These are phyloP conservation scores for Neopestalotiopsis sp. DNA, from an alignment of 2,329 filamentous ascomycete genomes.

Conservation along the genomic window DNA sequence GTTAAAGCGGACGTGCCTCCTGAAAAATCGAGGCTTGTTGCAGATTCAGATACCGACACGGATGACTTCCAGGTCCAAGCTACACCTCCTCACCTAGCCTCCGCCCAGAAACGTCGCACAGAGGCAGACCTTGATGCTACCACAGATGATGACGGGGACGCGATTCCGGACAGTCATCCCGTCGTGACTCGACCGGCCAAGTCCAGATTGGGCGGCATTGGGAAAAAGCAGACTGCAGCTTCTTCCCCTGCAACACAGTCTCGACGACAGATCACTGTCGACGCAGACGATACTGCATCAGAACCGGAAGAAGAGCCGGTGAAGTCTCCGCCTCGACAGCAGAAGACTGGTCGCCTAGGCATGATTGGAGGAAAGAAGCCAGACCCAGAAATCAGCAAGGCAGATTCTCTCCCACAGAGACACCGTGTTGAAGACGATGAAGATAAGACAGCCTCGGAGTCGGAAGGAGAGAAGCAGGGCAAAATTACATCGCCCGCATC, in stretches of 20 bases:
- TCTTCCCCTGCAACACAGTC: conserved; percentile 26
- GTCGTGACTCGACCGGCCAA: conserved; percentile 18
- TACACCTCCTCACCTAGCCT: conserved; percentile 48
- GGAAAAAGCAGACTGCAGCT: conserved; percentile 21
- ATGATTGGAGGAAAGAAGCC: conserved; percentile 31
- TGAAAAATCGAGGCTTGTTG: conserved; percentile 21
- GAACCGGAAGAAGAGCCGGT: conserved; percentile 32
- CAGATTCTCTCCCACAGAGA: neutral
- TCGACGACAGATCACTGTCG: conserved; percentile 12
- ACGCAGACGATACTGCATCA: conserved; percentile 35
- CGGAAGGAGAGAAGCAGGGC: conserved; percentile 13
- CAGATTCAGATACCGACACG: conserved; percentile 35
- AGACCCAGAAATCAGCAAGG: conserved; percentile 5
- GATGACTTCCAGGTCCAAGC: conserved; percentile 59
- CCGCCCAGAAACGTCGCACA: conserved; percentile 28
- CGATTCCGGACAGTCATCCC: conserved; percentile 26
- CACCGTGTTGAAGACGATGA: neutral
- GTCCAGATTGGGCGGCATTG: conserved; percentile 27
- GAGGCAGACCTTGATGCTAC: conserved; percentile 21
- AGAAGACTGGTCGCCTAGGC: conserved; percentile 25
- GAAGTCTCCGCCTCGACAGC: conserved; percentile 19
- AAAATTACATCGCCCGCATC: conserved; percentile 7
- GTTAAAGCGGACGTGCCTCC: conserved; percentile 18
- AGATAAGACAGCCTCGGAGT: conserved; percentile 22
- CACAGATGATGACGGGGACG: conserved; percentile 27